Conservation (phyloP, 2,329 filamentous ascomycete species). For the Lasiodiplodia sp. region DNA sequence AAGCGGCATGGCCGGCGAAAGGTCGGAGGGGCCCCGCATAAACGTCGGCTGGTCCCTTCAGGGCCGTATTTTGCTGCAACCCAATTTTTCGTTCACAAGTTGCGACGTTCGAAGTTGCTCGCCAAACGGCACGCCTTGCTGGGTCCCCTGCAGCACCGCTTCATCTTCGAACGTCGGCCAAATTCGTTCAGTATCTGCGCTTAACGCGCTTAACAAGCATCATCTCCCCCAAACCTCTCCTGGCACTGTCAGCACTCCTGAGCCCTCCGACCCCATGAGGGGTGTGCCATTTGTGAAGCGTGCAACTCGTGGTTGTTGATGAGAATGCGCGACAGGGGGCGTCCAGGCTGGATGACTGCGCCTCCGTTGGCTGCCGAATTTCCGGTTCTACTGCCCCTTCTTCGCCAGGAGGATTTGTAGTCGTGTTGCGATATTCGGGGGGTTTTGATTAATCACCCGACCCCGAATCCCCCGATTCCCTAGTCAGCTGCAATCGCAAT, state of each 20-base stretch:
- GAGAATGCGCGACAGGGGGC: not conserved
- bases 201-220: not conserved
- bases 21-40: constrained; percentile 2
- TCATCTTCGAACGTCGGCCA: not conserved
- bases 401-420: not conserved
- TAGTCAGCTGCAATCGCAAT: too few relatives aligned
- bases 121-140: not conserved
- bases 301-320: not conserved
- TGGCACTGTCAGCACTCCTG: not conserved
- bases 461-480: too few relatives aligned
- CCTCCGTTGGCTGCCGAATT: not conserved
- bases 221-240: not conserved
- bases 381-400: not conserved
- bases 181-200: not conserved
- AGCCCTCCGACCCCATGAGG: not conserved
- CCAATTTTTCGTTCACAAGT: constrained; percentile 1
- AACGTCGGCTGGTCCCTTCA: not conserved
- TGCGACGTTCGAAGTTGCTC: constrained; percentile 11
- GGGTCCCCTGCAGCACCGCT: not conserved
- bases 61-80: not conserved
- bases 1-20: not conserved
- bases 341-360: not conserved
- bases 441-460: not conserved
- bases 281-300: not conserved
- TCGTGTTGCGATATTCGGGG: not conserved